phyloP scores from a whole-genome alignment of 306 rosid species.

The Dryas drummondii region DNA sequence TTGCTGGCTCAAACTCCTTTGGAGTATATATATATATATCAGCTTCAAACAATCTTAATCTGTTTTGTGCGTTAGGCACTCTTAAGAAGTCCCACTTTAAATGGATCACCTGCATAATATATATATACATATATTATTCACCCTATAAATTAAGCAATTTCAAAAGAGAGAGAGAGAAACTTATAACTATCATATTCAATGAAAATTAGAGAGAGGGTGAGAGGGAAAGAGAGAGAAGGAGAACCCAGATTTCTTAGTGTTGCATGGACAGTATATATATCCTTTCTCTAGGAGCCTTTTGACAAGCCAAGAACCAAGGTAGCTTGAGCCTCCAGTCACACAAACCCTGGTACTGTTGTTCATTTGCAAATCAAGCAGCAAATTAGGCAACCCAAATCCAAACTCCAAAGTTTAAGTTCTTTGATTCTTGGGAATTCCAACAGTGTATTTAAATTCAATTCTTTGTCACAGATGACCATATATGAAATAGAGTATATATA shows the following conservation, averaged over 20 bases:
- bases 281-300: slow-evolving; percentile 18
- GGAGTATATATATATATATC: slow-evolving; percentile 17
- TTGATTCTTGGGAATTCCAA: not conserved
- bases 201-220: not conserved
- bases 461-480: no score
- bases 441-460: no score
- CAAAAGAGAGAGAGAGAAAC: not conserved
- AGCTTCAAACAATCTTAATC: slow-evolving; percentile 18
- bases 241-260: slow-evolving; percentile 13
- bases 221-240: not conserved
- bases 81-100: slow-evolving; percentile 18
- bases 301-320: slow-evolving; percentile 13
- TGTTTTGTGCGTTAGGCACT: slow-evolving; percentile 6
- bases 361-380: not conserved
- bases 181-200: not conserved
- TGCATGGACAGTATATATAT: slow-evolving; percentile 17
- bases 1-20: not conserved
- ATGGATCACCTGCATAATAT: slow-evolving; percentile 8
- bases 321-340: slow-evolving; percentile 17
- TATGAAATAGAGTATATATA: no score
- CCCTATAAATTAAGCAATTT: not conserved
- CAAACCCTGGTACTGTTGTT: slow-evolving; percentile 4
- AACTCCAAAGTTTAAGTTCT: not conserved
- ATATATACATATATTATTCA: not conserved
- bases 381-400: no score